phyloP scores from a whole-genome alignment of 768 basidiomycete genomes.

The Suillus placidus region DNA sequence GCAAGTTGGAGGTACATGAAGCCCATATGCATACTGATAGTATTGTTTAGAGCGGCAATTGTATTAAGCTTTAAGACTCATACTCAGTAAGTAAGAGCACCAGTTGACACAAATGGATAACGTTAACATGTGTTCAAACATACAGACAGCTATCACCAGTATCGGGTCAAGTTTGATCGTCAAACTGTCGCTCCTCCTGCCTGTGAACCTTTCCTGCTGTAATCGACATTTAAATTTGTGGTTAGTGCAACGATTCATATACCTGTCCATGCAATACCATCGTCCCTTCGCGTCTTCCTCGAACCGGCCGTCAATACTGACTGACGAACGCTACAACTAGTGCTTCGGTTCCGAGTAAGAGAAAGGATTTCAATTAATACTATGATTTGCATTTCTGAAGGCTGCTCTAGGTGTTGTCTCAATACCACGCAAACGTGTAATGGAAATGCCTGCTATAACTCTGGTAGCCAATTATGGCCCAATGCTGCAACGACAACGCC shows the following conservation, averaged over 20 bases:
- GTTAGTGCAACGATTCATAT: slow-evolving; percentile 15
- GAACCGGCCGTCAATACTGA: not conserved
- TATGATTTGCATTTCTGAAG: not conserved
- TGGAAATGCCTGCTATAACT: slow-evolving; percentile 15
- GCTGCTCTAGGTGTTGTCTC: slow-evolving; percentile 21
- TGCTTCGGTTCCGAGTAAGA: slow-evolving; percentile 17
- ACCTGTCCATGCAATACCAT: slow-evolving; percentile 18
- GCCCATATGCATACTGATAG: no score
- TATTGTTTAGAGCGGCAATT: no score
- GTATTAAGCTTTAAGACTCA: no score
- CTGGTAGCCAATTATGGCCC: no score
- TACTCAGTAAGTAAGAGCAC: no score
- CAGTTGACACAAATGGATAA: no score
- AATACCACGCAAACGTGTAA: slow-evolving; percentile 16
- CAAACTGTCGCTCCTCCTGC: no score
- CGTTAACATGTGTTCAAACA: no score
- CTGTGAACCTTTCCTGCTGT: no score
- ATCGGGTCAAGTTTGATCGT: no score
- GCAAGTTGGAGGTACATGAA: not conserved
- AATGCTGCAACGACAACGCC: not conserved
- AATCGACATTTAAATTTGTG: not conserved
- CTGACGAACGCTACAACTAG: slow-evolving; percentile 13
- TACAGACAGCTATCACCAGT: no score
- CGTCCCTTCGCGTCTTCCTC: slow-evolving; percentile 5
- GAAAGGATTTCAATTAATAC: not conserved